phyloP scores from a whole-genome alignment of 2,329 filamentous ascomycete species.

The Paracoccidioides brasiliensis region DNA sequence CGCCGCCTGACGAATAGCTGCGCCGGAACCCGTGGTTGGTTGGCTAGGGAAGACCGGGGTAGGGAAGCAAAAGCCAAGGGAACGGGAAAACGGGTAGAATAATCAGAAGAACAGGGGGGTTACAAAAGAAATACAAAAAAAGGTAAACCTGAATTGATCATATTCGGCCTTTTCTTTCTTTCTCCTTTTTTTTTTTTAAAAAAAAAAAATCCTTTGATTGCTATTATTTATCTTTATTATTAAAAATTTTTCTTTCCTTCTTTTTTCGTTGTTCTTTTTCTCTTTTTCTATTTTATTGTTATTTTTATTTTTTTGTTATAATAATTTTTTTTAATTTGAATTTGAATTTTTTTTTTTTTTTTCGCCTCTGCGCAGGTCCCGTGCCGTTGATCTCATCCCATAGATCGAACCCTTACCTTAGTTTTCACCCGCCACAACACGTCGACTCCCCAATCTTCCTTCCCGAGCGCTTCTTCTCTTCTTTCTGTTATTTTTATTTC shows the following conservation, averaged over 20 bases:
- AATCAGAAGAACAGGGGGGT: background rate
- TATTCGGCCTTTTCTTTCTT: too few relatives aligned
- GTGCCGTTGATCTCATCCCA: background rate
- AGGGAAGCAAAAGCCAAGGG: background rate
- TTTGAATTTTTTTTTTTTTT: background rate
- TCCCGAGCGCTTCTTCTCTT: constrained; percentile 1
- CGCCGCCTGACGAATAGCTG: background rate
- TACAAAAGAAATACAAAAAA: background rate
- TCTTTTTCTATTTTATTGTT: too few relatives aligned
- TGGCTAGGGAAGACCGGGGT: background rate
- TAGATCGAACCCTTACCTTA: constrained; percentile 1
- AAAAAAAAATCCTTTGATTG: too few relatives aligned
- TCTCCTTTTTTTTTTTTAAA: too few relatives aligned
- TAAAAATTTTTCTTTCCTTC: too few relatives aligned
- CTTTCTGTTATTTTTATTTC: background rate
- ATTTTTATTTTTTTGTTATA: too few relatives aligned
- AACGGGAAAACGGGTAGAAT: background rate
- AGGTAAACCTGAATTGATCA: too few relatives aligned
- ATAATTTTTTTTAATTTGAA: too few relatives aligned
- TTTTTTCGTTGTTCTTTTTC: too few relatives aligned
- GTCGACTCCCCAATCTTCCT: background rate
- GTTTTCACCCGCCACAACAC: background rate
- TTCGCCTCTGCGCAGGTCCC: constrained; percentile 1
- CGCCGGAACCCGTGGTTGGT: background rate
- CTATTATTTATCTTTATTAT: too few relatives aligned